Evolutionary conservation across 495 filamentous ascomycete species (phyloP), one percentile per base, ranked within the genome.

Genomic region (Lindgomyces ingoldianus): DNA sequence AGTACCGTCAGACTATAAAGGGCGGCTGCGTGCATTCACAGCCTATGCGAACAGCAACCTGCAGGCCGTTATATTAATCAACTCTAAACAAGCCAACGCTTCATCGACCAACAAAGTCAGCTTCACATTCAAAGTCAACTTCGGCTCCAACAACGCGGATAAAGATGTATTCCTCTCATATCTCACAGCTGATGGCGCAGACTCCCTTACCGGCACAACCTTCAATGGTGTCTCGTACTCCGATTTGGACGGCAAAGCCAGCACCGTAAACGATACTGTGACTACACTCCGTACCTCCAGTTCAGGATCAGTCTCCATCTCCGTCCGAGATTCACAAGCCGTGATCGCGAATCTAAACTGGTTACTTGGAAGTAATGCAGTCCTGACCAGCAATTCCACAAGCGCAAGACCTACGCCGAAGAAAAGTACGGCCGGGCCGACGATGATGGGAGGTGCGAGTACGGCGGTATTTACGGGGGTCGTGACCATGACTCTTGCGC

Each of bases 141-240:
- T 78, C 0, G 67, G 65, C n/a, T 16, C 60, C 3, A 24, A 41
- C 11, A 33, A 61, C 24, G 49, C 49, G 1, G 67, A 65, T 49
- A 61, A 70, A 39, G 39, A 59, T 2, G 52, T 77, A 1, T 72
- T 70, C 50, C 64, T 78, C 16, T 69, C 76, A 22, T 73, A 73
- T 62, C 70, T 75, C 21, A 74, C 72, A 2, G 70, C 59, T 49
- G 29, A 58, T 21, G 74, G 74, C 46, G 69, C 72, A 26, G 76
- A 78, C 48, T 62, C 63, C 19, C 51, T 53, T 1, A 14, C 19
- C 44, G 66, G 65, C 56, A 75, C 73, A 6, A 74, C 70, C 11
- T 79, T 64, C 58, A 74, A 74, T 56, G 76, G 77, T n/a, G 55
- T 76, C 49, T 58, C 64, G 44, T 79, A 70, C 65, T 70, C 74